Evolutionary conservation across 1,284 basidiomycete species (phyloP), one percentile per base, ranked within the genome.

Genomic region (Sphaerobolus stellatus): DNA sequence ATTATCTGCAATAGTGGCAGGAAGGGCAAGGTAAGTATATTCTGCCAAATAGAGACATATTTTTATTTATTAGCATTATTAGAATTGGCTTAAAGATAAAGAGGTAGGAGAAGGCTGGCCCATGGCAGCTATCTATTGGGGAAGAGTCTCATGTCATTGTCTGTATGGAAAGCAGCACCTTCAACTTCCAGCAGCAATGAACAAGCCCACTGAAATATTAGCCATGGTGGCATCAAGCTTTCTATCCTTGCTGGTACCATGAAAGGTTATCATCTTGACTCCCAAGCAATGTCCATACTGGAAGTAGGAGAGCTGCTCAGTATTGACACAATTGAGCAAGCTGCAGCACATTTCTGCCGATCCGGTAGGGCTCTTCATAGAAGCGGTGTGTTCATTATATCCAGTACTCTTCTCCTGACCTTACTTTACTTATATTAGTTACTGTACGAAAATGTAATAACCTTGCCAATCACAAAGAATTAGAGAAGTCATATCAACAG

Each of bases 1-100:
- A 16, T 44, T 2, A 56, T 56, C 27, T 11, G 54, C 8, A 22
- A 22, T 3, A 38, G 48, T 25, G 54, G 54, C 13, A 50, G 50
- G 28, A 46, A 43, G 20, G 54, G 48, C 27, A n/a, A 46, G 50
- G 58, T 57, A 38, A 20, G 56, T 51, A 5, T 28, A 7, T 28
- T 29, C 4, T 9, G 16, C 34, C 4, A 5, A 38, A 4, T 25
- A 41, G 4, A 3, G 8, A 33, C n/a, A 24, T 4, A n/a, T 24
- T 11, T 16, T 14, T n/a, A n/a, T 2, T 1, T 49, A 3, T 18
- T 5, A 18, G 31, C 18, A 9, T n/a, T 11, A 2, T 24, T 9
- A 3, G 6, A 52, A 52, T 20, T 52, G 50, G 50, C 31, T 52
- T 11, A 44, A 44, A 31, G 25, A 52, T 31, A 52, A 52, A 9